A percentile compares a stretch with the other conserved stretches of the same genome.
These are phyloP conservation scores for Candida tetrigidarum DNA, from an alignment of 1,139 yeast species.

Conservation along the genomic window DNA sequence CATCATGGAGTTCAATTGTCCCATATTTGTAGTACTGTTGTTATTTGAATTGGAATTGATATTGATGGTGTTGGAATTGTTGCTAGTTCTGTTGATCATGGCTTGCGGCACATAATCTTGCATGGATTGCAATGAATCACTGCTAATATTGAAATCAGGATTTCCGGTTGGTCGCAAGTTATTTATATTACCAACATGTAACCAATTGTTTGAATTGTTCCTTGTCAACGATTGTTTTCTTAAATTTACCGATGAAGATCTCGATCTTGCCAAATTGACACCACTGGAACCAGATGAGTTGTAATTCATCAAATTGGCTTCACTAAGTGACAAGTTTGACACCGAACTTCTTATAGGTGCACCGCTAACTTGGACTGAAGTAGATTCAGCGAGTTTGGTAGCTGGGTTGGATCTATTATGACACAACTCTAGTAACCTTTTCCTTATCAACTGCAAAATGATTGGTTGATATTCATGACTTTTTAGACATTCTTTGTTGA, in stretches of 20 bases:
- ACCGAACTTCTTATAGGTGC: constrained; percentile 36
- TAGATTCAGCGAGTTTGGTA: constrained; percentile 27
- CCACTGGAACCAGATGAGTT: constrained; percentile 16
- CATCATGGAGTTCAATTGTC: constrained; percentile 38
- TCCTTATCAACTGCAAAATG: constrained; percentile 47
- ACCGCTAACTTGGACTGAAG: constrained; percentile 28
- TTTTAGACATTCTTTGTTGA: constrained; percentile 36
- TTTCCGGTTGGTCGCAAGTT: constrained; percentile 32
- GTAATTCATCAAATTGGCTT: constrained; percentile 39
- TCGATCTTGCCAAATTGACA: constrained; percentile 21
- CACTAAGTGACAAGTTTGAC: constrained; percentile 47
- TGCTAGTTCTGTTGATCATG: constrained; percentile 30
- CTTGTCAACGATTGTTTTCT: constrained; percentile 52
- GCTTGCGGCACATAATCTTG: constrained; percentile 51
- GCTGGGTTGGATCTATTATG: constrained; percentile 22
- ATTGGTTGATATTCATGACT: constrained; percentile 43
- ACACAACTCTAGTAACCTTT: constrained; percentile 47
- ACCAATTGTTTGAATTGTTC: constrained; percentile 49
- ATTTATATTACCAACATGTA: constrained; percentile 50
- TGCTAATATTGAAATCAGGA: constrained; percentile 32
- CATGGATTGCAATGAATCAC: constrained; percentile 50
- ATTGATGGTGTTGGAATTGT: constrained; percentile 6
- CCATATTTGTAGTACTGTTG: constrained; percentile 13
- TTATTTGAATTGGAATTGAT: too few relatives aligned
- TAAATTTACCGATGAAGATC: constrained; percentile 36